phyloP scores from a whole-genome alignment of 106 monocot species.

The Amphibolis antarctica region DNA sequence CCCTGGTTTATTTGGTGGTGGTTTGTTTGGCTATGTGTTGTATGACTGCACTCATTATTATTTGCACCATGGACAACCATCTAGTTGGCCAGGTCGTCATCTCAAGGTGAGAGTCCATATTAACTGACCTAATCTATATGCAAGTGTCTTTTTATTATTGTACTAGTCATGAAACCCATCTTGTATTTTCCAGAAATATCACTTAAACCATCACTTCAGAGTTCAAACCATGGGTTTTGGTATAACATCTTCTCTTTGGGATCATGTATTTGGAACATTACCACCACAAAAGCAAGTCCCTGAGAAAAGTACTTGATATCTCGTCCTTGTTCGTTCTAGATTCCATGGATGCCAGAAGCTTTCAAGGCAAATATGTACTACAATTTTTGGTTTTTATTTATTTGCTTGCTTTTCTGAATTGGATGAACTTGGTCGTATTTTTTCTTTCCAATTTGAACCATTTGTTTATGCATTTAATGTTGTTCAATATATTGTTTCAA shows the following conservation, averaged over 20 bases:
- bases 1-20: conserved; percentile 62
- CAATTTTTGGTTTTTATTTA: too few species aligned
- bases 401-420: too few species aligned
- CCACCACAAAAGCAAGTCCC: conserved; percentile 19
- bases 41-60: conserved; percentile 98
- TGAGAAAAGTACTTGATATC: too few species aligned
- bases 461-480: too few species aligned
- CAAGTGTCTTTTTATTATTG: too few species aligned
- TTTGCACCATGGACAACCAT: conserved; percentile 77
- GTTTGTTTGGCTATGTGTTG: conserved; percentile 76
- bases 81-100: conserved; percentile 31
- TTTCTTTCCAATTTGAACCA: too few species aligned
- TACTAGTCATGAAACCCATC: neutral
- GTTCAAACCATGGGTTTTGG: conserved; percentile 67
- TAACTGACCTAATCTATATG: too few species aligned
- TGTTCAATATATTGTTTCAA: too few species aligned
- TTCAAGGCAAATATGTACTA: too few species aligned
- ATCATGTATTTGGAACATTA: conserved; percentile 50
- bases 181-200: conserved; percentile 43
- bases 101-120: conserved; percentile 41
- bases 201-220: conserved; percentile 85
- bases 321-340: too few species aligned
- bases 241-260: conserved; percentile 80
- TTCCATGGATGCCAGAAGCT: too few species aligned
- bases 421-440: too few species aligned